Evolutionary conservation across 352 stramenopile species (phyloP).

Genomic region (Pythium folliculosum): DNA sequence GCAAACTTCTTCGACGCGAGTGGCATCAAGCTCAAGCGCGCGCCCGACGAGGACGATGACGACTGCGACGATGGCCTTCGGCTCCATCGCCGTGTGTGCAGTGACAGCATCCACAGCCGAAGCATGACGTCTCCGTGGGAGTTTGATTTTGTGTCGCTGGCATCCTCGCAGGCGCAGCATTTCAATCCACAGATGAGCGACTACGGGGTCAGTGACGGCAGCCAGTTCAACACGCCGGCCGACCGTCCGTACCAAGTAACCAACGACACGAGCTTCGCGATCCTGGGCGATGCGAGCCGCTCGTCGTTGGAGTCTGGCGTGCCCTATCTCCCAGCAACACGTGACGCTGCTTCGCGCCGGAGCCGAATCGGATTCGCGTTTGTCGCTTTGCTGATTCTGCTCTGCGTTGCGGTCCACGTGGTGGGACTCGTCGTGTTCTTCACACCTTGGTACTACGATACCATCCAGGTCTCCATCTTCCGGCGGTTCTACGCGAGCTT

Average conservation of each 20-base stretch:
- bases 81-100: neutral
- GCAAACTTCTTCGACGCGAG: constrained; percentile 21
- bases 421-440: constrained; percentile 30
- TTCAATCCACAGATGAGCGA: constrained; percentile 5
- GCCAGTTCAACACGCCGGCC: neutral
- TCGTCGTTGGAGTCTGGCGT: neutral
- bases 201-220: constrained; percentile 2
- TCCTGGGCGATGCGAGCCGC: constrained; percentile 6
- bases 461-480: constrained; percentile 28
- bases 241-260: neutral
- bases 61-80: neutral
- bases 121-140: constrained; percentile 22
- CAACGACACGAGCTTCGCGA: constrained; percentile 12
- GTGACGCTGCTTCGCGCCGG: too few relatives aligned
- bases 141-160: constrained; percentile 2
- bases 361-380: neutral
- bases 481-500: constrained; percentile 20
- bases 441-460: constrained; percentile 26
- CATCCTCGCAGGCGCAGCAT: neutral
- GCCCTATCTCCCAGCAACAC: neutral
- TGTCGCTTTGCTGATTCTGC: constrained; percentile 15
- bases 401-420: constrained; percentile 23
- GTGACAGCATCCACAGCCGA: neutral
- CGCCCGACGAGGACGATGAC: constrained; percentile 13
- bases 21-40: constrained; percentile 11